A percentile compares a stretch with the other conserved stretches of the same genome.
Evolutionary conservation across 352 stramenopile species (phyloP).

Genomic region (Elongisporangium prolatum): DNA sequence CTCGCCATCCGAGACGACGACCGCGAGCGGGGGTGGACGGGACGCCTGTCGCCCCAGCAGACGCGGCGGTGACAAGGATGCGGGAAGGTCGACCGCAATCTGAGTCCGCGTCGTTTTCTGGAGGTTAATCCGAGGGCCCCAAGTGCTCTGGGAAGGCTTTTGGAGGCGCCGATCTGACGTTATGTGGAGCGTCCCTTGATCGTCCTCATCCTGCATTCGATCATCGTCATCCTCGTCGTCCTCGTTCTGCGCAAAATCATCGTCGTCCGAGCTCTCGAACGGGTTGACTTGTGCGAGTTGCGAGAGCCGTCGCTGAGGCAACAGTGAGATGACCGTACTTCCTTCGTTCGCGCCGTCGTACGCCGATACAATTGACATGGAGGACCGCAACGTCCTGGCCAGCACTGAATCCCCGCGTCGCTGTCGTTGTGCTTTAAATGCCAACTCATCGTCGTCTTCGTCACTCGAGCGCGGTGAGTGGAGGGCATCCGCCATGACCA

Average conservation of each 20-base stretch:
- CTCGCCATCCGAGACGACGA: not conserved
- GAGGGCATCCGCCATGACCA: not conserved
- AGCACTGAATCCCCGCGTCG: not conserved
- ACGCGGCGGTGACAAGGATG: not conserved
- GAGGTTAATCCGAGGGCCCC: constrained; percentile 32
- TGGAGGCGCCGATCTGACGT: constrained; percentile 2
- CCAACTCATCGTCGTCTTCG: not conserved
- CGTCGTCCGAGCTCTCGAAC: constrained; percentile 12
- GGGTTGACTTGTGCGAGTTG: constrained; percentile 16
- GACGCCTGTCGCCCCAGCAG: not conserved
- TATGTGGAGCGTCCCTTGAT: not conserved
- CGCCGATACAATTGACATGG: not conserved
- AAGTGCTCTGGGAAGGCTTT: constrained; percentile 5
- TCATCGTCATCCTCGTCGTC: constrained; percentile 1
- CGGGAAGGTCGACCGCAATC: constrained; percentile 30
- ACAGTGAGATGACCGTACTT: constrained; percentile 9
- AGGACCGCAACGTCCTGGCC: not conserved
- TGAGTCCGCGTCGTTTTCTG: constrained; percentile 34
- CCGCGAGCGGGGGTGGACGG: not conserved
- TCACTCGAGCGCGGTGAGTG: not conserved
- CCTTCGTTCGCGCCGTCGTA: not conserved
- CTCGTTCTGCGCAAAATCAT: constrained; percentile 14
- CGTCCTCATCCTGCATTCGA: not conserved
- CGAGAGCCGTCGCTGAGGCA: constrained; percentile 34
- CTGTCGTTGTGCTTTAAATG: not conserved